phyloP scores from a whole-genome alignment of 2,329 filamentous ascomycete species.

The Ophiostoma himal-ulmi region DNA sequence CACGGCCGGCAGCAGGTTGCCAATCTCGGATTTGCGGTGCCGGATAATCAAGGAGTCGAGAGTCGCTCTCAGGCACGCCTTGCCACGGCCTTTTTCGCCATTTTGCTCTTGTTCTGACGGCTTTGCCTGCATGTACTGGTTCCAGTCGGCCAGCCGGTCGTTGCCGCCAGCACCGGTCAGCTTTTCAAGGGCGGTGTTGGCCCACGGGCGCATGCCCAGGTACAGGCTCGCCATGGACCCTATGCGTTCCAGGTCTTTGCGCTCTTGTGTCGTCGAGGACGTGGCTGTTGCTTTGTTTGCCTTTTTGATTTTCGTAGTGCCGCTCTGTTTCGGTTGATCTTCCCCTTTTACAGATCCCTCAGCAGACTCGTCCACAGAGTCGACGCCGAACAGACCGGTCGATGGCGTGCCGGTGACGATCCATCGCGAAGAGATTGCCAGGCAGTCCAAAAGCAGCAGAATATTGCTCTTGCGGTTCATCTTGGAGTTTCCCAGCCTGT shows the following conservation, averaged over 20 bases:
- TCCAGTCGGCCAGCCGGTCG: conserved; percentile 61
- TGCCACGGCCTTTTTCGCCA: conserved; percentile 24
- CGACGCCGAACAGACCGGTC: conserved; percentile 71
- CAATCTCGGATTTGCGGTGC: conserved; percentile 68
- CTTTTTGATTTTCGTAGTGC: conserved; percentile 26
- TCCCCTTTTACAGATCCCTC: neutral
- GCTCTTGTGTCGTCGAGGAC: conserved; percentile 47
- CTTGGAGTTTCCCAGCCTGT: conserved; percentile 66
- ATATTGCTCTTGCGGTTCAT: conserved; percentile 51
- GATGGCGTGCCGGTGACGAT: conserved; percentile 88
- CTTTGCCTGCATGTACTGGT: conserved; percentile 58
- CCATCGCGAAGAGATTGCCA: conserved; percentile 72
- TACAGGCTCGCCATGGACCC: conserved; percentile 64
- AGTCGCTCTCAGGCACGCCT: conserved; percentile 59
- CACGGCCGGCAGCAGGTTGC: conserved; percentile 62
- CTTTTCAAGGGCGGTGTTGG: conserved; percentile 49
- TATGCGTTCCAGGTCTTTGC: conserved; percentile 60
- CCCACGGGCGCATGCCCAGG: conserved; percentile 73
- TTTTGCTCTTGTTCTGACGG: conserved; percentile 31
- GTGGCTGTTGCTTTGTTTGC: neutral
- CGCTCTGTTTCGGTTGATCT: neutral
- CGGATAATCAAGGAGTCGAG: conserved; percentile 78
- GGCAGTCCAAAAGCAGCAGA: conserved; percentile 45
- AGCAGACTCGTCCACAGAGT: conserved; percentile 31
- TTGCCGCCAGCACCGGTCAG: conserved; percentile 32